Base-by-base conservation (phyloP, 2,329 filamentous ascomycete genomes). In the Phialocephala subalpina region DNA sequence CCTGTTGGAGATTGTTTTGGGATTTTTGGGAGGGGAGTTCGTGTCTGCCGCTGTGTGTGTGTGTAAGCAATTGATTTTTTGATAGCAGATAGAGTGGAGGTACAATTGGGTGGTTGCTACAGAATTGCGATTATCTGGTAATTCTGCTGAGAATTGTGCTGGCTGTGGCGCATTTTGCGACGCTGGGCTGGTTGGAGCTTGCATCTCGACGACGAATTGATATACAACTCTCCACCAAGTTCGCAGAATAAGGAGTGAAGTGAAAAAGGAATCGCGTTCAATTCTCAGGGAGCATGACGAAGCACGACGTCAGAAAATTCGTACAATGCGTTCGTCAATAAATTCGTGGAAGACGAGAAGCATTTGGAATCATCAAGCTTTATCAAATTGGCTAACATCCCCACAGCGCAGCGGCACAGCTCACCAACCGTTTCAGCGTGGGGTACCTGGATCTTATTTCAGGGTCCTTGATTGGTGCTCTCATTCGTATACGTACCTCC, bases 31-130 rank as follows among this genome's bases (percentile, higher is more conserved):
- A 49, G 5, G 58, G 22, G 58, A 65, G 63, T 36, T 61, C 63
- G 33, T 65, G 63, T 14, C 63, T 25, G 20, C 63, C 60, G 1
- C 40, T 20, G 56, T 12, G 12, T 1, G 25, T 61, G 14, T n/a
- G 18, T 9, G 33, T 22, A 16, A 22, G 22, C 3, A n/a, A n/a
- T 16, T 22, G 38, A 12, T 18, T 16, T 52, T 11, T 16, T 40
- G 27, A 8, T 6, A 20, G 20, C 18, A 9, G n/a, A 9, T 49
- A 40, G 47, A 27, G 12, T 52, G 25, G 11, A 7, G 20, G 2
- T 56, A 65, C 63, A 65, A 61, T 27, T 60, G 58, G 3, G 63
- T 65, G 27, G 61, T 65, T 52, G 40, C 27, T 12, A 49, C 49
- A 4, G 35, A 58, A 38, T 36, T 57, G 18, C 20, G n/a, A 57